Conservation (phyloP, 129 eudicot species). For the Cynara cardunculus region DNA sequence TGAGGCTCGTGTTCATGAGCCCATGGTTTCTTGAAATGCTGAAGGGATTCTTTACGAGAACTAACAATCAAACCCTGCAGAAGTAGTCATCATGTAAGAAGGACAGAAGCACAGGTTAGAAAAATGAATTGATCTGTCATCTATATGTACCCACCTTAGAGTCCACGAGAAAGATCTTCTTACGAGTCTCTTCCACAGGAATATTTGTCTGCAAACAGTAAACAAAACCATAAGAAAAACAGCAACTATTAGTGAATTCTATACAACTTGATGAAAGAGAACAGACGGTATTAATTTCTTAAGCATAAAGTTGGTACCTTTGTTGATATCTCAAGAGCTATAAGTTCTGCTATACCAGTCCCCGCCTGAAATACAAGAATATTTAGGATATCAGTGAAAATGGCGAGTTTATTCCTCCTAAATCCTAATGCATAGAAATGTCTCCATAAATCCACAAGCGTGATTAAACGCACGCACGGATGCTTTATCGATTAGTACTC, state of each 20-base stretch:
- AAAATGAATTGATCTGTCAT: background rate
- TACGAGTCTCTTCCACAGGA: constrained; percentile 80
- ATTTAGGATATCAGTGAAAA: background rate
- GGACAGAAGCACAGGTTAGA: background rate
- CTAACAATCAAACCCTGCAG: constrained; percentile 81
- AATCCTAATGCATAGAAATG: background rate
- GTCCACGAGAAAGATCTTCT: constrained; percentile 93
- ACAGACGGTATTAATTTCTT: background rate
- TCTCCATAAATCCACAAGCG: background rate
- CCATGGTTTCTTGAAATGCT: constrained; percentile 92
- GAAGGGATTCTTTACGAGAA: constrained; percentile 84
- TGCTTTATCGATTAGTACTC: background rate
- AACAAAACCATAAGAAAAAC: background rate
- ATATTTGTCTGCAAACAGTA: constrained; percentile 41
- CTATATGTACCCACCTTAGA: constrained; percentile 56
- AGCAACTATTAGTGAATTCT: background rate
- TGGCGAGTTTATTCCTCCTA: background rate
- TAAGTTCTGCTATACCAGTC: constrained; percentile 90
- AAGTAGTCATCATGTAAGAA: constrained; percentile 17
- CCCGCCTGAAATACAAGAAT: constrained; percentile 63
- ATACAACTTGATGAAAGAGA: constrained; percentile 1
- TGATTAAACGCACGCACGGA: background rate
- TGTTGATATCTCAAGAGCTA: constrained; percentile 92
- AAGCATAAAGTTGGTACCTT: constrained; percentile 41
- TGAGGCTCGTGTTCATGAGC: constrained; percentile 87